A percentile compares a stretch with the other conserved stretches of the same genome.
These are phyloP conservation scores for Lipomyces yamanashiensis DNA, from an alignment of 805 yeast genomes.

Conservation along the genomic window DNA sequence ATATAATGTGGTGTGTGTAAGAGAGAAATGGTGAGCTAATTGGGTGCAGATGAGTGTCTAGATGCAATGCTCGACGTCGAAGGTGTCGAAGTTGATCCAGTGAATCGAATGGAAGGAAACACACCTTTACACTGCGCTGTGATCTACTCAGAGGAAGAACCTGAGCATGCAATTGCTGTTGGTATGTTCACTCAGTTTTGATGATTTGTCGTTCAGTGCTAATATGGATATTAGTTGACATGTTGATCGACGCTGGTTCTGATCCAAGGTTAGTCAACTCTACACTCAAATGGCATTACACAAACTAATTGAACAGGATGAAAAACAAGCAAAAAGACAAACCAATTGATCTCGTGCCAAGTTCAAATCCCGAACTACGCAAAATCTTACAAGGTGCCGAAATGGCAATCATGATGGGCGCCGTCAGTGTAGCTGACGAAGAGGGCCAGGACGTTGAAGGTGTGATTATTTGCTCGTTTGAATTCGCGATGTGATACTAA, in stretches of 20 bases:
- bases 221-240: slow-evolving; percentile 53
- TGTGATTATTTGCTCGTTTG: not conserved
- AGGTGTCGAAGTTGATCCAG: slow-evolving; percentile 88
- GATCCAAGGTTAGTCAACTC: slow-evolving; percentile 56
- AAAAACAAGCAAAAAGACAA: slow-evolving; percentile 66
- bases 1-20: not conserved
- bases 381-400: slow-evolving; percentile 82
- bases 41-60: slow-evolving; percentile 63
- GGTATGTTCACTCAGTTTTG: slow-evolving; percentile 37
- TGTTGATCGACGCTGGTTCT: slow-evolving; percentile 87
- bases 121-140: slow-evolving; percentile 91
- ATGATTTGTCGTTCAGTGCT: not conserved
- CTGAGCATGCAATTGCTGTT: slow-evolving; percentile 80
- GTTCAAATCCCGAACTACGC: slow-evolving; percentile 59
- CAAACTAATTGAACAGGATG: slow-evolving; percentile 40
- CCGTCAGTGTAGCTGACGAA: slow-evolving; percentile 27
- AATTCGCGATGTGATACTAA: not conserved
- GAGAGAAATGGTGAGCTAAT: not conserved
- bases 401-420: slow-evolving; percentile 55
- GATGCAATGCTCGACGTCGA: slow-evolving; percentile 83
- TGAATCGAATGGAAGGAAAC: slow-evolving; percentile 70
- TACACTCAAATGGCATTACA: not conserved
- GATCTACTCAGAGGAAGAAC: slow-evolving; percentile 73
- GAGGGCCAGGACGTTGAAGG: slow-evolving; percentile 35
- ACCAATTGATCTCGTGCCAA: slow-evolving; percentile 71